A percentile compares a stretch with the other conserved stretches of the same genome.
These are phyloP conservation scores for Mariannaea elegans DNA, from an alignment of 2,329 filamentous ascomycete genomes.

Conservation along the genomic window DNA sequence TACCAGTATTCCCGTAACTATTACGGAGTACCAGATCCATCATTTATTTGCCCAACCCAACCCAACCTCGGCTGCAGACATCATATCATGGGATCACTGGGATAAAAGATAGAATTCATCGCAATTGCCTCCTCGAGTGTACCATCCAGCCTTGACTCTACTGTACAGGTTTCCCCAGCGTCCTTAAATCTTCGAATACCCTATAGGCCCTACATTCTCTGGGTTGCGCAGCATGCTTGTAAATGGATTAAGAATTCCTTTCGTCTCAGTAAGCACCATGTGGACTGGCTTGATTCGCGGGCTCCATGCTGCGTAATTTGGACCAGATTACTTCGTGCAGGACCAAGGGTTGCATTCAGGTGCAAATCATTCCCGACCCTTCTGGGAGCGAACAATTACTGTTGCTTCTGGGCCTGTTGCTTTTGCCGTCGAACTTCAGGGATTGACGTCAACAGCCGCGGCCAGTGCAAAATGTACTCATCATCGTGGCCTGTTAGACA, in stretches of 20 bases:
- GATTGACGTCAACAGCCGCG: conserved; percentile 63
- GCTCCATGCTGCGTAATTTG: not conserved
- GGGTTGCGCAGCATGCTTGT: not conserved
- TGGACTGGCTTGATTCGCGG: not conserved
- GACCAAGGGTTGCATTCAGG: conserved; percentile 1
- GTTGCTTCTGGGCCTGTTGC: conserved; percentile 35
- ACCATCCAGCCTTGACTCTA: too few relatives aligned
- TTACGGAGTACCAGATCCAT: too few relatives aligned
- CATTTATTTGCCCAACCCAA: too few relatives aligned
- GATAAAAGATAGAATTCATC: too few relatives aligned
- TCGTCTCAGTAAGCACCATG: not conserved
- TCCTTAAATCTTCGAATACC: too few relatives aligned
- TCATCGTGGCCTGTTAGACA: conserved; percentile 78
- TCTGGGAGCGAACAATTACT: conserved; percentile 5
- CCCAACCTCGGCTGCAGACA: too few relatives aligned
- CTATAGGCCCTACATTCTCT: not conserved
- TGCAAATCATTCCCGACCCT: conserved; percentile 2
- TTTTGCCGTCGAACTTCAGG: conserved; percentile 55
- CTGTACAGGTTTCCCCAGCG: too few relatives aligned
- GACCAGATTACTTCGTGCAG: not conserved
- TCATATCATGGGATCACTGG: too few relatives aligned
- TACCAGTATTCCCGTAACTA: too few relatives aligned
- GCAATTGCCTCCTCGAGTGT: too few relatives aligned
- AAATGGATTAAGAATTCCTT: not conserved
- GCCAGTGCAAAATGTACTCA: conserved; percentile 77